Base-by-base conservation (phyloP, 306 rosid species). In the Cicer judaicum region DNA sequence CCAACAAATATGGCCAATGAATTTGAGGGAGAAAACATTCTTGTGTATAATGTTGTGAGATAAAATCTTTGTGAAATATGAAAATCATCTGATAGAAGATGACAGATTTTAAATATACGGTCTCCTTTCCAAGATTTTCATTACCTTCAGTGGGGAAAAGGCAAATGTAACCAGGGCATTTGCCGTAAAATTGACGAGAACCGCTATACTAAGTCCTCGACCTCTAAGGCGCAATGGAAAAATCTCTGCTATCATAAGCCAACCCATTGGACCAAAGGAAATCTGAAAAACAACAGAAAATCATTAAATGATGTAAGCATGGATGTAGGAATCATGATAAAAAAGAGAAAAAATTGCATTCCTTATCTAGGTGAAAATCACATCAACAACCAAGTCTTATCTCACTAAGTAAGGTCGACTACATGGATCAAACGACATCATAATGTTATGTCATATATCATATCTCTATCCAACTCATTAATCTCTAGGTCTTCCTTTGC, bases 221-320 rank as follows among this genome's bases (percentile, higher is more conserved):
- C 99, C 98, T 86, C 99, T 85, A 21, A 86, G 56, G 21, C 99
- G 88, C 79, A 94, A 82, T 15, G 99, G 99, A 70, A 94, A 94
- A 43, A 94, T 16, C 86, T 94, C 99, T 13, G 99, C 90, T 83
- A 94, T 90, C 99, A 94, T 88, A 64, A 94, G 88, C 99, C 99
- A 94, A 40, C 99, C 96, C 56, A 94, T 94, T 64, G 99, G 99
- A 78, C 99, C 99, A 78, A 90, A 94, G 56, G 99, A 94, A 56
- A 94, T 15, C 99, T 94, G 93, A 88, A 85, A 73, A 72, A 67
- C 72, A 72, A 75, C 15, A 54, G 62, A 59, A 71, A 78, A 44
- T 76, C 49, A 21, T 39, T 43, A 13, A 24, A 49, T 38, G 40
- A n/a, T 46, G 54, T 18, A 43, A 50, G 61, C 49, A 60, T 40